A percentile compares a stretch with the other conserved stretches of the same genome.
phyloP scores from a whole-genome alignment of 2,329 filamentous ascomycete genomes.

The Penicillium frequentans region DNA sequence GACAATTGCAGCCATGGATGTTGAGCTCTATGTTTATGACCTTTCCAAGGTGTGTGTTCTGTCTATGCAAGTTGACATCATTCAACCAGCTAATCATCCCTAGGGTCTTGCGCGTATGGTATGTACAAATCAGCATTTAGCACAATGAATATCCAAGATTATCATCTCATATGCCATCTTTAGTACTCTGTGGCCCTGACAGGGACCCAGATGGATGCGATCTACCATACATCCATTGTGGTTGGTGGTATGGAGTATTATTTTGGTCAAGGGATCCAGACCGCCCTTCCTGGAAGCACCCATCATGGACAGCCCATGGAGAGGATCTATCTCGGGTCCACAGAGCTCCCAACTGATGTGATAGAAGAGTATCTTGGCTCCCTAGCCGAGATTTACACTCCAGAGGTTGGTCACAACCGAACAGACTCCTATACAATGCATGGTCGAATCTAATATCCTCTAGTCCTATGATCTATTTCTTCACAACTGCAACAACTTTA shows the following conservation, averaged over 20 bases:
- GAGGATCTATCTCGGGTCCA: constrained; percentile 70
- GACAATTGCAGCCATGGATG: constrained; percentile 58
- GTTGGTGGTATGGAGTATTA: constrained; percentile 84
- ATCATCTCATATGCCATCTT: not conserved
- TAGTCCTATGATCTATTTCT: constrained; percentile 83
- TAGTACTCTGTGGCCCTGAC: constrained; percentile 60
- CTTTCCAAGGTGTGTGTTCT: constrained; percentile 56
- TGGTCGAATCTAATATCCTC: constrained; percentile 9
- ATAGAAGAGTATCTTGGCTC: constrained; percentile 87
- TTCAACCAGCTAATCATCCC: not conserved
- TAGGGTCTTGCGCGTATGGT: constrained; percentile 57
- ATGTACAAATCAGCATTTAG: constrained; percentile 18
- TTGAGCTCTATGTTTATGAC: constrained; percentile 77
- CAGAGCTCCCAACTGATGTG: constrained; percentile 74
- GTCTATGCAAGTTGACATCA: too few species aligned
- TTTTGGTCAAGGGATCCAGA: constrained; percentile 84
- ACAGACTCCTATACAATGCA: not conserved
- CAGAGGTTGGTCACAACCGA: constrained; percentile 56
- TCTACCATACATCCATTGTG: constrained; percentile 93
- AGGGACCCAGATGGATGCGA: constrained; percentile 76
- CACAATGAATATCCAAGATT: not conserved
- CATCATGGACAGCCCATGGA: constrained; percentile 86
- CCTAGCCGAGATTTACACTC: constrained; percentile 76
- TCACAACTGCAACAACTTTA: constrained; percentile 98
- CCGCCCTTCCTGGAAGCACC: constrained; percentile 75